A percentile compares a stretch with the other conserved stretches of the same genome.
Evolutionary conservation across 2,329 filamentous ascomycete species (phyloP).

Genomic region (Dissoconium aciculare): DNA sequence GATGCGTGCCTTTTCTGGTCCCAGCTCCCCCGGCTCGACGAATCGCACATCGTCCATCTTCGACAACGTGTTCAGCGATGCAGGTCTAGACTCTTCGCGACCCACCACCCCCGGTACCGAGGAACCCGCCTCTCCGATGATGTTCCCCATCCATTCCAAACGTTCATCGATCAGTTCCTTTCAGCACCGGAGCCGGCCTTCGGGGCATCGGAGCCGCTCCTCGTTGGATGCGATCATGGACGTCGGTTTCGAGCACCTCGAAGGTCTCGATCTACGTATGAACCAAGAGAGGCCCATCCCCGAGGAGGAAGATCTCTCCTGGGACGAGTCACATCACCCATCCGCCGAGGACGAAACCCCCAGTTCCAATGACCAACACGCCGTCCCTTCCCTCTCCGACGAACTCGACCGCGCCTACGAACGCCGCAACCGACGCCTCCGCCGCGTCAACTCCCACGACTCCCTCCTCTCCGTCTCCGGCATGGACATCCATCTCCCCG

Average conservation of each 20-base stretch:
- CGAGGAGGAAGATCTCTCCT: slow-evolving; percentile 19
- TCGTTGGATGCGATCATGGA: slow-evolving; percentile 21
- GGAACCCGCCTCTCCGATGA: slow-evolving; percentile 42
- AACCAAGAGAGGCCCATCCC: slow-evolving; percentile 16
- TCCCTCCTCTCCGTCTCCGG: slow-evolving; percentile 76
- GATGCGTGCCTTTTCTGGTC: slow-evolving; percentile 51
- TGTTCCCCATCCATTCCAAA: slow-evolving; percentile 46
- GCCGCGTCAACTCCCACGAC: slow-evolving; percentile 63
- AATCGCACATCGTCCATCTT: slow-evolving; percentile 59
- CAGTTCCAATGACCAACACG: no score
- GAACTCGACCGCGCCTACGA: slow-evolving; percentile 14
- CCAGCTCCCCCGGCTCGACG: slow-evolving; percentile 67
- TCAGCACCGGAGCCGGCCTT: slow-evolving; percentile 13
- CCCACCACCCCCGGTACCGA: slow-evolving; percentile 72
- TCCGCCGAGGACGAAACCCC: background rate
- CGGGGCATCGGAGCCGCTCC: slow-evolving; percentile 10
- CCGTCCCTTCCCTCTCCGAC: slow-evolving; percentile 14
- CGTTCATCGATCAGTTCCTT: slow-evolving; percentile 35
- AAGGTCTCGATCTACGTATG: background rate
- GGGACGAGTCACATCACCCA: slow-evolving; percentile 11
- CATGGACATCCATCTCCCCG: slow-evolving; percentile 83
- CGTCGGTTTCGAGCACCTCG: slow-evolving; percentile 18
- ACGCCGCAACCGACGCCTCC: slow-evolving; percentile 34
- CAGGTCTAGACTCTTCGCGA: slow-evolving; percentile 48
- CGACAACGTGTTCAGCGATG: slow-evolving; percentile 50